Percentiles rank a stretch among this genome's conserved stretches.
These are phyloP conservation scores for Aspergillus sp. DNA, from an alignment of 2,329 filamentous ascomycete genomes.

Conservation along the genomic window DNA sequence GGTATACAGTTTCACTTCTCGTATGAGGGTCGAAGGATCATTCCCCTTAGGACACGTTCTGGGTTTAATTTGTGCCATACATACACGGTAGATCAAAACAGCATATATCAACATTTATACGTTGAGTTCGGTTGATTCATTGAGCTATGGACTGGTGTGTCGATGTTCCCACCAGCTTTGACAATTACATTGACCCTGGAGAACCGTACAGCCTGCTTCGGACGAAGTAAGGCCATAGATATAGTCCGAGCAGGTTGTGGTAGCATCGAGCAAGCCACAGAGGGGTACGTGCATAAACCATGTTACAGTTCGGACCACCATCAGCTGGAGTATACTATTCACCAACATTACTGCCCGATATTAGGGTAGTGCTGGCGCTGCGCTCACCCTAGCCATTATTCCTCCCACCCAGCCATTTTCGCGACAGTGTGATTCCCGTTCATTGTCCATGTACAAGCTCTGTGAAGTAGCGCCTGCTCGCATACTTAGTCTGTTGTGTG, in stretches of 20 bases:
- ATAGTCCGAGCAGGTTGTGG: not conserved
- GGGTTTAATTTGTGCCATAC: not conserved
- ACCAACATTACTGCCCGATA: not conserved
- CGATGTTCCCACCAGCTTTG: not conserved
- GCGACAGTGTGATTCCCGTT: no score
- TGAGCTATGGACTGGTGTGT: not conserved
- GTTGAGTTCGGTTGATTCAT: not conserved
- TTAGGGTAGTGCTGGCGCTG: not conserved
- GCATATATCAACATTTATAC: not conserved
- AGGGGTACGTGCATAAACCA: no score
- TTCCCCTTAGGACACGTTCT: not conserved
- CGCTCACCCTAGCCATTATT: not conserved
- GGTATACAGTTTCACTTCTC: not conserved
- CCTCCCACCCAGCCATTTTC: no score
- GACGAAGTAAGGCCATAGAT: not conserved
- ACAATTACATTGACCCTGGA: no score
- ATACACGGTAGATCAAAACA: not conserved
- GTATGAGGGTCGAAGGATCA: not conserved
- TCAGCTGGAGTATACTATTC: not conserved
- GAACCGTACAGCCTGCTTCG: not conserved
- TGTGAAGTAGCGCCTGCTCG: no score
- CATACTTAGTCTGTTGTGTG: no score
- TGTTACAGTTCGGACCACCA: not conserved
- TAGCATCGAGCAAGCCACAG: no score
- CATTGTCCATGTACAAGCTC: no score